These are phyloP conservation scores for Coemansia aciculifera DNA, from an alignment of 192 early-diverging fungal genomes.

Conservation along the genomic window DNA sequence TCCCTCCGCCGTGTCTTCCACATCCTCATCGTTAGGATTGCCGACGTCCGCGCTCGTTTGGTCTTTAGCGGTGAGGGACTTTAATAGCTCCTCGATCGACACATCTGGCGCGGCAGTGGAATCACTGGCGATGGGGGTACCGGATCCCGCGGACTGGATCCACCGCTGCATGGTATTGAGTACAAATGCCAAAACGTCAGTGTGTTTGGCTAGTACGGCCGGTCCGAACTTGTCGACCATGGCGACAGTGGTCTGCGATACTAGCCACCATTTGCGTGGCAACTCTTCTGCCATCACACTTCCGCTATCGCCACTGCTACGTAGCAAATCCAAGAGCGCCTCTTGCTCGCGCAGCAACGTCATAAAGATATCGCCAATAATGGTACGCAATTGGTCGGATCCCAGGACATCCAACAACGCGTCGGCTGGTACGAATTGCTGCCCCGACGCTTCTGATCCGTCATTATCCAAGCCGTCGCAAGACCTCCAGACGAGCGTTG, in stretches of 20 bases:
- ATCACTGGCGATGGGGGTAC: background rate
- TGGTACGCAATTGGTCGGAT: constrained; percentile 54
- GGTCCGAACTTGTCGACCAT: constrained; percentile 75
- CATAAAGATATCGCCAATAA: constrained; percentile 76
- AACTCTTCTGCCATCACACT: background rate
- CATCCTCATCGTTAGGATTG: constrained; percentile 16
- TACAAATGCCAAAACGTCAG: constrained; percentile 73
- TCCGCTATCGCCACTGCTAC: background rate
- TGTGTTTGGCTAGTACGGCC: constrained; percentile 69
- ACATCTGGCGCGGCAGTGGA: background rate
- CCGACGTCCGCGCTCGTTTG: background rate
- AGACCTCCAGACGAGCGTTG: background rate
- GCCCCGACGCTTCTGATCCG: constrained; percentile 12
- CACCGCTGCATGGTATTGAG: constrained; percentile 62
- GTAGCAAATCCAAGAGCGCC: constrained; percentile 52
- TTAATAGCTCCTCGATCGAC: constrained; percentile 21
- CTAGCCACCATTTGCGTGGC: constrained; percentile 43
- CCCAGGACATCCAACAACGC: constrained; percentile 67
- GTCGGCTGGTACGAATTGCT: constrained; percentile 60
- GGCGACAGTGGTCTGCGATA: constrained; percentile 50
- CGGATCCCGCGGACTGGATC: constrained; percentile 14
- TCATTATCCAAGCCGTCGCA: background rate
- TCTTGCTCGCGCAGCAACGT: constrained; percentile 70
- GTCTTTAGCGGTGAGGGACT: constrained; percentile 10
- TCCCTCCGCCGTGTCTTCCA: constrained; percentile 36